A percentile compares a stretch with the other conserved stretches of the same genome.
phyloP scores from a whole-genome alignment of 1,284 basidiomycete species.

The Neotropicomus parvogracilis region DNA sequence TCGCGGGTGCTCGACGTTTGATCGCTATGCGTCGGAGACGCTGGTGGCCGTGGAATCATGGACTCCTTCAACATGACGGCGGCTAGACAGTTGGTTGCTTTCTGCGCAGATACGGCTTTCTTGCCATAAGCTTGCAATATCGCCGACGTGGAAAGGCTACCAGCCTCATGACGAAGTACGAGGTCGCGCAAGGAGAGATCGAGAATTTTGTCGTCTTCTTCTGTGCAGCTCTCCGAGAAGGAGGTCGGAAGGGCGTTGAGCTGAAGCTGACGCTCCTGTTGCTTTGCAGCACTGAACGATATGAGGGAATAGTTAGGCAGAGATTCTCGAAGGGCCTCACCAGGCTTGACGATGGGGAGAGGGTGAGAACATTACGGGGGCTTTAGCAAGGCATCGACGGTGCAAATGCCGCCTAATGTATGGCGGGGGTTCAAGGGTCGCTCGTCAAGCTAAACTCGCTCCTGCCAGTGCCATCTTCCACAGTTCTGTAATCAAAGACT shows the following conservation, averaged over 20 bases:
- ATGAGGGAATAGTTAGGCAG: neutral
- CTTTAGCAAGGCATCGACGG: neutral
- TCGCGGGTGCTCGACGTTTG: neutral
- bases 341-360: conserved; percentile 30
- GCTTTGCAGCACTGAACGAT: conserved; percentile 21
- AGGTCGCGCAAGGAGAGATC: conserved; percentile 28
- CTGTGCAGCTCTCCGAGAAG: conserved; percentile 25
- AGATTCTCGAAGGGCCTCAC: conserved; percentile 19
- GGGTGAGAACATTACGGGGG: conserved; percentile 21
- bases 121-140: conserved; percentile 33
- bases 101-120: conserved; percentile 32
- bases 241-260: conserved; percentile 24
- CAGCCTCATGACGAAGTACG: conserved; percentile 21
- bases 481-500: neutral
- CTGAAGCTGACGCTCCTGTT: conserved; percentile 22
- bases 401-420: conserved; percentile 9
- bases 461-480: neutral
- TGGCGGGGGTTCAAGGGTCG: neutral
- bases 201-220: conserved; percentile 28
- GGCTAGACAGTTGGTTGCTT: conserved; percentile 33
- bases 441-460: neutral
- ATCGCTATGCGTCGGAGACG: conserved; percentile 1
- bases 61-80: conserved; percentile 17
- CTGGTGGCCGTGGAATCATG: neutral
- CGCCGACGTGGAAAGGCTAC: conserved; percentile 19